Percentiles rank a stretch among this genome's conserved stretches.
Evolutionary conservation across 176 grass and related monocot species (phyloP).

Genomic region (Phragmites australis): DNA sequence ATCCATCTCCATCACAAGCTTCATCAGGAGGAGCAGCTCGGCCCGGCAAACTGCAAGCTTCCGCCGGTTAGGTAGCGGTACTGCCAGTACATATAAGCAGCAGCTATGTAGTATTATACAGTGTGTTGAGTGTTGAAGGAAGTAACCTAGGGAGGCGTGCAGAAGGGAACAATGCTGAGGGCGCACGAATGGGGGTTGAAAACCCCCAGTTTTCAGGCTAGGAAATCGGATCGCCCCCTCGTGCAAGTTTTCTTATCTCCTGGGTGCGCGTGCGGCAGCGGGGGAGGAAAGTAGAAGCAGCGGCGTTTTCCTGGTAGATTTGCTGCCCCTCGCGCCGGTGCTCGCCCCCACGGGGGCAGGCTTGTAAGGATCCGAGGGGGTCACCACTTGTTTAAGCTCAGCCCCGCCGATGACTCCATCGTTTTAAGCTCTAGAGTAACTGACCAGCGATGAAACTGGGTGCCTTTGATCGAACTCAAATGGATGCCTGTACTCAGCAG

Average conservation of each 20-base stretch:
- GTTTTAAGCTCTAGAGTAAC: neutral
- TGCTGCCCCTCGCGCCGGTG: constrained; percentile 32
- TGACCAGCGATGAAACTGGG: too few relatives aligned
- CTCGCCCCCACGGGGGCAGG: constrained; percentile 31
- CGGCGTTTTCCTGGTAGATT: constrained; percentile 29
- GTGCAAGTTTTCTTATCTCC: constrained; percentile 37
- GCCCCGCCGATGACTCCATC: neutral
- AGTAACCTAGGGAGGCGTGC: constrained; percentile 59
- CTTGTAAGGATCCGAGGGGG: constrained; percentile 54
- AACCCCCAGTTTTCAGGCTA: constrained; percentile 94
- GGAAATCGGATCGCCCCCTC: constrained; percentile 78
- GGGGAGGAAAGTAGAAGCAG: neutral
- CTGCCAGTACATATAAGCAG: neutral
- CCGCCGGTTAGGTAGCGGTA: constrained; percentile 23
- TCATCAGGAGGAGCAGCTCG: constrained; percentile 12
- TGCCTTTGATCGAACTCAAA: constrained; percentile 20
- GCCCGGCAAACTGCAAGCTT: neutral
- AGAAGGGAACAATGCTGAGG: constrained; percentile 66
- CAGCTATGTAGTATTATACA: neutral
- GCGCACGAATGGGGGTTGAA: constrained; percentile 91
- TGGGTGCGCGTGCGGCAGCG: constrained; percentile 22
- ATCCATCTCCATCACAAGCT: constrained; percentile 25
- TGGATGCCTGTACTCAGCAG: neutral
- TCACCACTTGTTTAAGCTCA: constrained; percentile 44
- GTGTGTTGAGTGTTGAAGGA: constrained; percentile 36